A percentile compares a stretch with the other conserved stretches of the same genome.
These are phyloP conservation scores for Mycena rosella DNA, from an alignment of 768 basidiomycete genomes.

Conservation along the genomic window DNA sequence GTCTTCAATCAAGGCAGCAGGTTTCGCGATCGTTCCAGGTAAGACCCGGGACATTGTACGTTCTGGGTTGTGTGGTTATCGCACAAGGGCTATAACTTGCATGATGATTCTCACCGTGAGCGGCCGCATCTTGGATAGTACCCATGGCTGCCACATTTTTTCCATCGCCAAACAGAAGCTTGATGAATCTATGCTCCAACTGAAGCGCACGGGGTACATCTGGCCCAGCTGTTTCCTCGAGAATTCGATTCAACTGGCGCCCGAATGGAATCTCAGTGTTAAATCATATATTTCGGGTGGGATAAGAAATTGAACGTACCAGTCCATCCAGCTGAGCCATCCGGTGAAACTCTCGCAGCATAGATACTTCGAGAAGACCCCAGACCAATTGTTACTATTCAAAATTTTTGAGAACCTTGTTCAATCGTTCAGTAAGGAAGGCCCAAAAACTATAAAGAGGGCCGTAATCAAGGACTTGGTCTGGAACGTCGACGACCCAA, in stretches of 20 bases:
- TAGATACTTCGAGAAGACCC: slow-evolving; percentile 46
- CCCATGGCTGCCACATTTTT: neutral
- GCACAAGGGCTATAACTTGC: neutral
- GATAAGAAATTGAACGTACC: neutral
- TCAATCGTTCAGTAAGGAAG: slow-evolving; percentile 46
- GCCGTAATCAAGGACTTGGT: no score
- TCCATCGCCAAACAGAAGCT: neutral
- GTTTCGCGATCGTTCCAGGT: no score
- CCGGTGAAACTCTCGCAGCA: slow-evolving; percentile 43
- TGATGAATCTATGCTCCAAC: neutral
- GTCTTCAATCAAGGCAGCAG: no score
- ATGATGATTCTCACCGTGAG: neutral
- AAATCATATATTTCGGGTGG: neutral
- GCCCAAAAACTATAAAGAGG: no score
- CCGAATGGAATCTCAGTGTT: neutral
- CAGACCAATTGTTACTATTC: slow-evolving; percentile 44
- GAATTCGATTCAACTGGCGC: neutral
- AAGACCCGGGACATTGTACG: neutral
- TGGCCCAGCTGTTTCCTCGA: neutral
- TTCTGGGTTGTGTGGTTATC: no score
- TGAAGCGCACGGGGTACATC: neutral
- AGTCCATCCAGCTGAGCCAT: slow-evolving; percentile 29
- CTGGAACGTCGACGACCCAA: no score
- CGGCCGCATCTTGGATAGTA: neutral
- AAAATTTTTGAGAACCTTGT: slow-evolving; percentile 44